Base-by-base conservation (phyloP, 169 alveolate genomes). In the Plasmodium malariae region DNA sequence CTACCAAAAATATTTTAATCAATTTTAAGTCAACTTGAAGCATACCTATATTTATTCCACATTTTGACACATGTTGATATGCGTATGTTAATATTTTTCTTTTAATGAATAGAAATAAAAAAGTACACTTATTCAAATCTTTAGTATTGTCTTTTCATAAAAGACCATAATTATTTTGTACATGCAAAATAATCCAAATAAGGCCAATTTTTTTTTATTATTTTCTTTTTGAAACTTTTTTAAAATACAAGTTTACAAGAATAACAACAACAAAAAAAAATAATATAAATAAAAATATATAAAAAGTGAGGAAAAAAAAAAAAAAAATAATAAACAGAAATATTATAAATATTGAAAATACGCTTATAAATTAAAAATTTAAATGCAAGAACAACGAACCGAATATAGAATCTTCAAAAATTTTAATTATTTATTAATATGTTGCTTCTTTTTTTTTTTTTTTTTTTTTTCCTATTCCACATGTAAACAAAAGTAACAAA, bases 181-280 rank as follows among this genome's bases (percentile, higher is more conserved):
- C 14, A 17, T 45, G 1, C 9, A 45, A 45, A 45, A 45, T 45
- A 45, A 11, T 45, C 14, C n/a, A n/a, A n/a, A n/a, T n/a, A n/a
- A n/a, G n/a, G n/a, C n/a, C n/a, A n/a, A n/a, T 70, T 70, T 70
- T 65, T 65, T 65, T 65, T 40, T 36, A 32, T 5, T 65, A 4
- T 69, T 21, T 40, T 69, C 49, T 4, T 54, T 45, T 51, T 70
- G 83, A 28, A 54, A 51, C 26, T 9, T 24, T 70, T 70, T 12
- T 12, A 48, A 26, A 48, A 54, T 54, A 54, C 65, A 54, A 19
- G 5, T 43, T 51, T 40, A 48, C 45, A 19, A 59, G 24, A 59
- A 59, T 17, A 63, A n/a, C n/a, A n/a, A n/a, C n/a, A 69, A 69
- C 26, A 69, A 70, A 70, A 70, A 70, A 60, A 57, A 21, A n/a